These are phyloP conservation scores for Tricholoma saponaceum DNA, from an alignment of 768 basidiomycete genomes.

Conservation along the genomic window DNA sequence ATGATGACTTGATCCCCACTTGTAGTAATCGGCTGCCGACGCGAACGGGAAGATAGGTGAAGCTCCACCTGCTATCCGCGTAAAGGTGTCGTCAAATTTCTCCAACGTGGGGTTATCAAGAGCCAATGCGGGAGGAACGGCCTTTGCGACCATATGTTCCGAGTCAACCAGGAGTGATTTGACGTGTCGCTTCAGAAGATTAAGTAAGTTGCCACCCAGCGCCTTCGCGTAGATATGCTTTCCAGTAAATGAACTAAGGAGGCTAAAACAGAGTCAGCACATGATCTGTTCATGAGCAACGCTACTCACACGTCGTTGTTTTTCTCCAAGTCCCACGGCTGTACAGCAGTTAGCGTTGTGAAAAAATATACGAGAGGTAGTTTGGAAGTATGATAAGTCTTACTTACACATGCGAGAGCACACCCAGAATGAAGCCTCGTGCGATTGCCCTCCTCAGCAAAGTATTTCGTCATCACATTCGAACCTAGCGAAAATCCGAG, in stretches of 20 bases:
- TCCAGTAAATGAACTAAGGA: conserved; percentile 49
- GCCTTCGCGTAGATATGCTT: conserved; percentile 65
- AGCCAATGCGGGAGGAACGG: conserved; percentile 36
- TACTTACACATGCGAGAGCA: conserved; percentile 70
- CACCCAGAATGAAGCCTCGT: conserved; percentile 61
- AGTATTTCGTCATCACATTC: conserved; percentile 81
- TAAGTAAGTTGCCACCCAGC: conserved; percentile 68
- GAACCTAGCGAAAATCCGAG: conserved; percentile 92
- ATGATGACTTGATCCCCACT: conserved; percentile 53
- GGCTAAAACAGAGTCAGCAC: conserved; percentile 27
- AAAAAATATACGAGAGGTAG: neutral
- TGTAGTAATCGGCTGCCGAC: conserved; percentile 39
- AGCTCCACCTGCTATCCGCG: conserved; percentile 65
- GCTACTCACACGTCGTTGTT: conserved; percentile 39
- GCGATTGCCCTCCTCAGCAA: conserved; percentile 71
- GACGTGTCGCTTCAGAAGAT: conserved; percentile 47
- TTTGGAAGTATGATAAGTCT: conserved; percentile 1
- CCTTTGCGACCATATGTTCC: conserved; percentile 43
- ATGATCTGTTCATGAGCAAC: conserved; percentile 5
- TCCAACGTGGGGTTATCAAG: conserved; percentile 50
- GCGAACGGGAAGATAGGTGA: conserved; percentile 46
- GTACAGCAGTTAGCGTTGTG: neutral
- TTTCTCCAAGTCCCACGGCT: conserved; percentile 48
- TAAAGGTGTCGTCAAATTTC: conserved; percentile 56
- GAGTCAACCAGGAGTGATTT: conserved; percentile 44